Evolutionary conservation across 352 stramenopile genomes (phyloP), one percentile per base, ranked within the genome.

Genomic region (Pythium insidiosum): DNA sequence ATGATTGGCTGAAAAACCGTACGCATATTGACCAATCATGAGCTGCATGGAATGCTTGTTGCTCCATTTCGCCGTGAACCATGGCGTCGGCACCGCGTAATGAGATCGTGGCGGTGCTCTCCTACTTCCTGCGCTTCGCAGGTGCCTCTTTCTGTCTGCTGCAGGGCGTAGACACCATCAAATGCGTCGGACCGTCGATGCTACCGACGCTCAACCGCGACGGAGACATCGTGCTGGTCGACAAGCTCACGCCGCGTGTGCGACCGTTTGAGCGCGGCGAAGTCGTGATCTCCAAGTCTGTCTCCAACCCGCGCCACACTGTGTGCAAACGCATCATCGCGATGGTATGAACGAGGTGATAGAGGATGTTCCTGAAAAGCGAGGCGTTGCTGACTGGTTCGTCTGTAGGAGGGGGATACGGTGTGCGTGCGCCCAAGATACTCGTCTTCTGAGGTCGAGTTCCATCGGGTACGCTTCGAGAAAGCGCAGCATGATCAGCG

Each of bases 291-390:
- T 71, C 80, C 42, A 87, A 83, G 49, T 95, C 84, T 4, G 63
- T 92, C 13, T 90, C 77, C 26, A 91, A 95, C 46, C 73, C 82
- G 10, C 54, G 66, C 3, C 63, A 94, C 56, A 95, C 81, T 7
- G 77, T 96, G 12, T 95, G 84, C 67, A 96, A 96, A 60, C 84
- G 86, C 40, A 82, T 96, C 43, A 76, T 94, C 19, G 86, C 69
- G 12, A 59, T 73, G 61, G 70, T 80, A 16, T 4, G 34, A 20
- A 3, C 9, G 20, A 7, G 23, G 16, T 21, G 15, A 18, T 31
- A 20, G 28, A 33, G 7, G 15, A 30, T 22, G 10, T 41, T 3
- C n/a, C 10, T 25, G 21, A 4, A 5, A 7, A 19, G 13, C 15
- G 15, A 12, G 21, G 11, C 12, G 10, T 7, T n/a, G 20, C 13